Evolutionary conservation across 352 stramenopile species (phyloP), one percentile per base, ranked within the genome.

Genomic region (Phytophthora ohioensis): DNA sequence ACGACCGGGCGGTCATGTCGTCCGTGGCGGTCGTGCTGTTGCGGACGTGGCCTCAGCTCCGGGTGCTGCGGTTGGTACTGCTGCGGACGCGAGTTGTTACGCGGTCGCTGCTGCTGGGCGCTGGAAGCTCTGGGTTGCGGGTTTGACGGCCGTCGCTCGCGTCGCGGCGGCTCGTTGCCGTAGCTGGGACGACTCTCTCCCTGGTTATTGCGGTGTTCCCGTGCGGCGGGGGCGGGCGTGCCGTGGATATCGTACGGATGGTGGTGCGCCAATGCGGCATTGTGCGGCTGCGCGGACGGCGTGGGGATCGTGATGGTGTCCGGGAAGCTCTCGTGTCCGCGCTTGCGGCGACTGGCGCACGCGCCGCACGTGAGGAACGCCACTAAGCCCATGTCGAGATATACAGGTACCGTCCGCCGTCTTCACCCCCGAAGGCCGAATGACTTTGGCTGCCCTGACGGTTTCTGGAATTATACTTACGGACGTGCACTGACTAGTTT

Each of bases 231-330:
- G 3, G 30, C 48, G 2, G 47, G 49, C 6, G 63, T 62, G 34
- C 71, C 74, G 32, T 79, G 66, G 51, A 81, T 69, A 41, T 81
- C 70, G 67, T 81, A 79, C 32, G 55, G 54, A 13, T 82, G 61
- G 17, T 70, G 39, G 34, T 71, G 69, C n/a, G 64, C 68, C 39
- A 66, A 11, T 36, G 69, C 46, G 10, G 69, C 56, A 48, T 67
- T 64, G 63, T 78, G 52, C 45, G 49, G 51, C 56, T 77, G 67
- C 32, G 58, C 52, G 21, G 63, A 57, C 32, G 75, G 56, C 41
- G 59, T 73, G 47, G 75, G 71, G 51, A 79, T 76, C 27, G 75
- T 82, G 56, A 82, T 82, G 46, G 71, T 79, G 10, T 79, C 75
- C 17, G 71, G 55, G 54, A 79, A 79, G 57, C 51, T 76, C 30